Evolutionary conservation across 805 yeast genomes (phyloP), one percentile per base, ranked within the genome.

Genomic region (Candida orba): DNA sequence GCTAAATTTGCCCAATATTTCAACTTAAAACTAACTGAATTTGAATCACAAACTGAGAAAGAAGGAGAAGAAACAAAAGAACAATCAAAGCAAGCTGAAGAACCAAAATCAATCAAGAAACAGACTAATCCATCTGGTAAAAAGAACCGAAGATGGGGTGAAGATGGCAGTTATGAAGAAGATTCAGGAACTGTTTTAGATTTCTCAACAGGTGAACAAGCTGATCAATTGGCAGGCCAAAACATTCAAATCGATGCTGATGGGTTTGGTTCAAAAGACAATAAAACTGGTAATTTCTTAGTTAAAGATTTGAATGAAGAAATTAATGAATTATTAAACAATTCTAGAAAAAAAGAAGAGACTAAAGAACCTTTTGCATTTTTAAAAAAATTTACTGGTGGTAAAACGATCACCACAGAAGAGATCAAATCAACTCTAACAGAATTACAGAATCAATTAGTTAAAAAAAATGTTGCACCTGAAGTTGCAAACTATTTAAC

Each of bases 391-490:
- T 59, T 76, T 40, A 68, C 84, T 39, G 91, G 93, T 43, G 87
- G 88, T 41, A 81, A 80, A 56, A 78, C 76, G 7, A 72, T 84
- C 34, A 71, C 78, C 2, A 72, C 74, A 29, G 73, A 72, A 13
- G 89, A 89, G 56, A 68, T 91, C 44, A 73, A 73, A 33, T 78
- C 79, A 36, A 80, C 87, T 2, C 66, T 85, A 20, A 71, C 71
- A 34, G 77, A 80, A 36, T 73, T 93, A 64, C 74, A 78, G 43
- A 84, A 85, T 45, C 95, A 87, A 54, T 68, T 91, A 43, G 76
- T 93, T 48, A 72, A 82, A 49, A 91, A 90, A 55, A 91, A 91
- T 56, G 93, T 91, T 29, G 93, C 97, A 4, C 93, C 95, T 10
- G 85, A 84, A 45, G 95, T 89, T 3, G 93, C 98, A 0, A 78